Conservation (phyloP, 352 stramenopile species). For the Pythium chondricola region DNA sequence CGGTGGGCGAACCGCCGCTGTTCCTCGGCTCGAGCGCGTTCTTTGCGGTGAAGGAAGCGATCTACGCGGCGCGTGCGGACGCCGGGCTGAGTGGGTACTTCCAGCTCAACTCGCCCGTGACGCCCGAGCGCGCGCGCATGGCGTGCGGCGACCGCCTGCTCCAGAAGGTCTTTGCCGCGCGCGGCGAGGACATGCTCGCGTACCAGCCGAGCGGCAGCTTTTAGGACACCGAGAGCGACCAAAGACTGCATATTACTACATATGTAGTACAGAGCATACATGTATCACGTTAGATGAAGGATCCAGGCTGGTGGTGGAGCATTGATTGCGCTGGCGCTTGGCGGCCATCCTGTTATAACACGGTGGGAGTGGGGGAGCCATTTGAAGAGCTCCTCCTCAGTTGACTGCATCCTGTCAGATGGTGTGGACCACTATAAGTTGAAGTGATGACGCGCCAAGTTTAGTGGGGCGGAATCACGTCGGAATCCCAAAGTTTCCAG, state of each 20-base stretch:
- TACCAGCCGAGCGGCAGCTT: slow-evolving; percentile 68
- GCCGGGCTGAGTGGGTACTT: slow-evolving; percentile 58
- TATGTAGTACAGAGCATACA: too few relatives aligned
- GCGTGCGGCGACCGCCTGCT: slow-evolving; percentile 63
- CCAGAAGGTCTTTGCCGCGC: slow-evolving; percentile 60
- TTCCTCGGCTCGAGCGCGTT: slow-evolving; percentile 93
- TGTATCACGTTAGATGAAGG: too few relatives aligned
- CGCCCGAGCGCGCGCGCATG: slow-evolving; percentile 80
- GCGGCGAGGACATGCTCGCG: slow-evolving; percentile 45
- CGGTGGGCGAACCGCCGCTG: slow-evolving; percentile 94
- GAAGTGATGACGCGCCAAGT: slow-evolving; percentile 16
- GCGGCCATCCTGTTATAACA: too few relatives aligned
- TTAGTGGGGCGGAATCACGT: not conserved
- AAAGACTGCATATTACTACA: too few relatives aligned
- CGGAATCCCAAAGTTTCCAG: slow-evolving; percentile 13
- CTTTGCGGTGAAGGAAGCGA: slow-evolving; percentile 95
- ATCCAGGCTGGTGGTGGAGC: too few relatives aligned
- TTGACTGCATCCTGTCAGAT: not conserved
- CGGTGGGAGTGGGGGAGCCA: too few relatives aligned
- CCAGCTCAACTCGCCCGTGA: slow-evolving; percentile 71
- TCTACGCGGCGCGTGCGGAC: slow-evolving; percentile 78
- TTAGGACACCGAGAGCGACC: slow-evolving; percentile 22
- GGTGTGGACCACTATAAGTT: slow-evolving; percentile 20
- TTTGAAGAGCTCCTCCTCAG: too few relatives aligned
- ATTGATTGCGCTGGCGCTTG: too few relatives aligned